phyloP scores from a whole-genome alignment of 2,329 filamentous ascomycete genomes.

The Colletotrichum tropicicola region DNA sequence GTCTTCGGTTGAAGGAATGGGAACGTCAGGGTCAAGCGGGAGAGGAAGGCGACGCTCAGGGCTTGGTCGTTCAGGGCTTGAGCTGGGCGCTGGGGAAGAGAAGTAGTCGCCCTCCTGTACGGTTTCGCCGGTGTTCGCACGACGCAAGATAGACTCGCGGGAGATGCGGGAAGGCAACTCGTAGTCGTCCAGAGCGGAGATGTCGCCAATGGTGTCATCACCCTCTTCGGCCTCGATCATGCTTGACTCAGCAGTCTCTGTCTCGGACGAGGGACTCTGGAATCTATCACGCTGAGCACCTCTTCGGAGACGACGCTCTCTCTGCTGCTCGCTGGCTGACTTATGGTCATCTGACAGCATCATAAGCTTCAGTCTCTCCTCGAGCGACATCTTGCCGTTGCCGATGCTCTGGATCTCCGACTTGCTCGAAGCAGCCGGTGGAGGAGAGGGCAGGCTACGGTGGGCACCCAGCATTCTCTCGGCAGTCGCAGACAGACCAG shows the following conservation, averaged over 20 bases:
- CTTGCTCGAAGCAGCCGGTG: slow-evolving; percentile 75
- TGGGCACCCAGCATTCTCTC: slow-evolving; percentile 75
- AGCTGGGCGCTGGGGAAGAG: slow-evolving; percentile 68
- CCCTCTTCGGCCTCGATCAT: slow-evolving; percentile 56
- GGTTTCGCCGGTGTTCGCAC: slow-evolving; percentile 74
- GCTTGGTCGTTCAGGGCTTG: slow-evolving; percentile 62
- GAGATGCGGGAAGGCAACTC: slow-evolving; percentile 83
- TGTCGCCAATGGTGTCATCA: slow-evolving; percentile 68
- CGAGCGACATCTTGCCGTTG: slow-evolving; percentile 80
- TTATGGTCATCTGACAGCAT: slow-evolving; percentile 79
- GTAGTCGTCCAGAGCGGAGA: slow-evolving; percentile 69
- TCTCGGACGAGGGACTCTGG: slow-evolving; percentile 53
- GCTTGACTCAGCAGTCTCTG: slow-evolving; percentile 41
- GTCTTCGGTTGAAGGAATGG: slow-evolving; percentile 87
- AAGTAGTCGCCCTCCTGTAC: slow-evolving; percentile 69
- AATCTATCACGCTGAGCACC: slow-evolving; percentile 62
- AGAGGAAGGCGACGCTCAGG: slow-evolving; percentile 56
- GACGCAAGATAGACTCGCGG: slow-evolving; percentile 89
- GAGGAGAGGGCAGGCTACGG: slow-evolving; percentile 77
- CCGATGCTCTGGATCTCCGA: slow-evolving; percentile 81
- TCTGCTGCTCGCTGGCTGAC: slow-evolving; percentile 70
- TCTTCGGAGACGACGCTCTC: slow-evolving; percentile 74
- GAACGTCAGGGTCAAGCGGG: slow-evolving; percentile 84
- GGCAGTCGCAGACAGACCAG: slow-evolving; percentile 73
- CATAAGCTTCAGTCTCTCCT: slow-evolving; percentile 88